Percentiles rank a stretch among this genome's conserved stretches.
Evolutionary conservation across 352 stramenopile genomes (phyloP).

Genomic region (Aphanomyces cochlioides): DNA sequence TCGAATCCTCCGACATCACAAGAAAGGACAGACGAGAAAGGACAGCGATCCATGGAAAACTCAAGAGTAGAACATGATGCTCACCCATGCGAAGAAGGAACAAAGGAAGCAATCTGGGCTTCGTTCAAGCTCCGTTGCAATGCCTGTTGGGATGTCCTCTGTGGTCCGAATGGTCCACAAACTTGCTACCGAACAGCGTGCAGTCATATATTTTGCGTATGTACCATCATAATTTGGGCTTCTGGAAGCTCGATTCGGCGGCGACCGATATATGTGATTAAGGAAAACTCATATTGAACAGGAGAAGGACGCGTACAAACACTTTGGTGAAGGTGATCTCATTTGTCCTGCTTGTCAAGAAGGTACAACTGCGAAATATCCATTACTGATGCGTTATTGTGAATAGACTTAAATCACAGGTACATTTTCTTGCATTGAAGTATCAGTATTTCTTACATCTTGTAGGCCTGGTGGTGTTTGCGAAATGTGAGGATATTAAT

Average conservation of each 20-base stretch:
- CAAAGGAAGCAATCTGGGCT: slow-evolving; percentile 16
- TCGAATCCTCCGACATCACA: not conserved
- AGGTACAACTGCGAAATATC: slow-evolving; percentile 9
- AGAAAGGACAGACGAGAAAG: not conserved
- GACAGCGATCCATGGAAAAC: slow-evolving; percentile 23
- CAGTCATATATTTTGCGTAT: slow-evolving; percentile 31
- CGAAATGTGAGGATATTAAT: slow-evolving; percentile 16
- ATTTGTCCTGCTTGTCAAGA: slow-evolving; percentile 27
- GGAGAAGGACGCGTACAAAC: slow-evolving; percentile 26
- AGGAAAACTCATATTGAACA: not conserved
- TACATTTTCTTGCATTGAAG: not conserved
- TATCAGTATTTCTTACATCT: not conserved
- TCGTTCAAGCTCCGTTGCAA: slow-evolving; percentile 29
- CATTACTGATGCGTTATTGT: not conserved
- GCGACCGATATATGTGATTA: not conserved
- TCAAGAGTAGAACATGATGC: not conserved
- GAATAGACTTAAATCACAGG: slow-evolving; percentile 26
- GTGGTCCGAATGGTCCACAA: slow-evolving; percentile 22
- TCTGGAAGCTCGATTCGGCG: not conserved
- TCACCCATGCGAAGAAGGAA: slow-evolving; percentile 6
- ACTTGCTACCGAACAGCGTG: slow-evolving; percentile 26
- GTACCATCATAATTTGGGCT: not conserved
- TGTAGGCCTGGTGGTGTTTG: slow-evolving; percentile 12
- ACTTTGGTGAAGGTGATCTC: slow-evolving; percentile 25
- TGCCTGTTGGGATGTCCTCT: slow-evolving; percentile 26